phyloP scores from a whole-genome alignment of 2,329 filamentous ascomycete genomes.

The Ophiostoma himal-ulmi region DNA sequence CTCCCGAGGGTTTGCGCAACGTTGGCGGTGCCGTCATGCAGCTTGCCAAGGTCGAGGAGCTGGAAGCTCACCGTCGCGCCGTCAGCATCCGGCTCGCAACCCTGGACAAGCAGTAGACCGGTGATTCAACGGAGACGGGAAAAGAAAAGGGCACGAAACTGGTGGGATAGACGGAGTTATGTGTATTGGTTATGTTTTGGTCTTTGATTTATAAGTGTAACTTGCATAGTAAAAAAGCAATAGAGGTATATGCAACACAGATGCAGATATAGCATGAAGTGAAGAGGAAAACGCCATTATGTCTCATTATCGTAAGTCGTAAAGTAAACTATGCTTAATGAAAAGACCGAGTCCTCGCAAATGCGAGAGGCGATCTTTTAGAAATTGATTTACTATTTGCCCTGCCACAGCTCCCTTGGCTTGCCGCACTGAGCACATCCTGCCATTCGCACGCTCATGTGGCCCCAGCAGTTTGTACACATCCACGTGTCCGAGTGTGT shows the following conservation, averaged over 20 bases:
- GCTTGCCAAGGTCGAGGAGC: conserved; percentile 84
- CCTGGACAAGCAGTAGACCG: conserved; percentile 17
- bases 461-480: conserved; percentile 47
- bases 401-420: conserved; percentile 42
- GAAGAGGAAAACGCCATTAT: neutral
- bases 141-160: neutral
- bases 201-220: neutral
- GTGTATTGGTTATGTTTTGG: neutral
- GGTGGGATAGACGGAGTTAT: neutral
- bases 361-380: neutral
- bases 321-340: neutral
- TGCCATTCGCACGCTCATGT: conserved; percentile 53
- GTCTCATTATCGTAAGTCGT: conserved; percentile 10
- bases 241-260: neutral
- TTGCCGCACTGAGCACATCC: conserved; percentile 50
- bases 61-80: conserved; percentile 87
- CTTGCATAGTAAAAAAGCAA: neutral
- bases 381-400: neutral
- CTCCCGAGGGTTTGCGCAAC: conserved; percentile 74
- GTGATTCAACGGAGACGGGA: neutral
- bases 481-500: conserved; percentile 36
- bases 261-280: neutral
- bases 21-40: conserved; percentile 90
- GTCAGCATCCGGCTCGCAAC: conserved; percentile 69
- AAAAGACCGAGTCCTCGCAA: neutral